A percentile compares a stretch with the other conserved stretches of the same genome.
phyloP scores from a whole-genome alignment of 768 basidiomycete genomes.

The Calocybe indica region DNA sequence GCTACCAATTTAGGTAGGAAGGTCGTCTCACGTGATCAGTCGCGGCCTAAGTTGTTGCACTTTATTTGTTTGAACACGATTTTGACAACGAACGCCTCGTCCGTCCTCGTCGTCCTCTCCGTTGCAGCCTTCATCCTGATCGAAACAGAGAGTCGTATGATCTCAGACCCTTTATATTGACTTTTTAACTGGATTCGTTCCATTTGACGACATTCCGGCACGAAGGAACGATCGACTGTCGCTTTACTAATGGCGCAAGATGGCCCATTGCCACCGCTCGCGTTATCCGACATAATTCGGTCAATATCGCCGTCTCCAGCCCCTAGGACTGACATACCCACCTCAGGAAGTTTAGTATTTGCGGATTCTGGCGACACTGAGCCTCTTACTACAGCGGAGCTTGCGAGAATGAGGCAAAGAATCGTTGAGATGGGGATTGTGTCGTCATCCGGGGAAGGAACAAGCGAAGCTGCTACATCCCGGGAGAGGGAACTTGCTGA shows the following conservation, averaged over 20 bases:
- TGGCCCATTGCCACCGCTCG: constrained; percentile 27
- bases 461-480: constrained; percentile 14
- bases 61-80: too few species aligned
- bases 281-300: constrained; percentile 52
- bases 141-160: too few species aligned
- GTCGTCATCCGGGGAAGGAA: constrained; percentile 8
- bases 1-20: too few species aligned
- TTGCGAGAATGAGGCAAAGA: constrained; percentile 40
- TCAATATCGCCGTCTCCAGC: constrained; percentile 46
- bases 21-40: too few species aligned
- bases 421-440: constrained; percentile 36
- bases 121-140: too few species aligned
- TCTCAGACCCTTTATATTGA: too few species aligned
- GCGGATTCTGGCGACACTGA: constrained; percentile 18
- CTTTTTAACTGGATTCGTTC: too few species aligned
- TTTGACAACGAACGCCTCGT: too few species aligned
- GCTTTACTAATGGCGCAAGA: not conserved
- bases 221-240: too few species aligned
- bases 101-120: too few species aligned
- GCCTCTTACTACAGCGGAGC: constrained; percentile 39
- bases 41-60: too few species aligned
- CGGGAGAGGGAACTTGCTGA: constrained; percentile 48
- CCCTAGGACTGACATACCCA: constrained; percentile 14
- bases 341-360: constrained; percentile 4
- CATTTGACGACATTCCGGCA: too few species aligned